These are phyloP conservation scores for Phytophthora foliorum DNA, from an alignment of 352 stramenopile species.

Conservation along the genomic window DNA sequence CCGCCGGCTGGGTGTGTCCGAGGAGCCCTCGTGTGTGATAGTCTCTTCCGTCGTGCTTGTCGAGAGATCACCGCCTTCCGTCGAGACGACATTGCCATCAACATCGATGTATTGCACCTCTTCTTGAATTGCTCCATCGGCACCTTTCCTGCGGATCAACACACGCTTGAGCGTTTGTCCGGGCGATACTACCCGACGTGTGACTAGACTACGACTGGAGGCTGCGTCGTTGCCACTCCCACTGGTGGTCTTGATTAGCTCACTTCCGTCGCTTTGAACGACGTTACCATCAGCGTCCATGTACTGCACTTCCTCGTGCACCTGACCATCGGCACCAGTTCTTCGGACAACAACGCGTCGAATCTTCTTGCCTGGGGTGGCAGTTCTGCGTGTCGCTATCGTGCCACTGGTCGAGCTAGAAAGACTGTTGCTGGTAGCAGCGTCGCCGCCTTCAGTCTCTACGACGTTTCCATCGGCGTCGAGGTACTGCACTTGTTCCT, in stretches of 20 bases:
- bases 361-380: slow-evolving; percentile 32
- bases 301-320: slow-evolving; percentile 36
- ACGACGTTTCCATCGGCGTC: slow-evolving; percentile 35
- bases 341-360: slow-evolving; percentile 29
- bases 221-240: slow-evolving; percentile 3
- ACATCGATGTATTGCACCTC: slow-evolving; percentile 22
- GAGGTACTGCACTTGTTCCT: slow-evolving; percentile 38
- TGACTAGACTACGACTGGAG: slow-evolving; percentile 13
- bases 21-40: slow-evolving; percentile 13
- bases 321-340: slow-evolving; percentile 29
- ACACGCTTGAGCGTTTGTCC: slow-evolving; percentile 25
- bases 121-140: slow-evolving; percentile 13
- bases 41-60: slow-evolving; percentile 11
- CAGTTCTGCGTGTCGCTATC: slow-evolving; percentile 12
- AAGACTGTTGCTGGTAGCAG: neutral
- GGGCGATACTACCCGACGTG: slow-evolving; percentile 10
- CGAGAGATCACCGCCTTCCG: slow-evolving; percentile 5
- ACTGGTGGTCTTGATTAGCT: slow-evolving; percentile 6
- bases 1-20: slow-evolving; percentile 1
- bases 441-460: slow-evolving; percentile 24
- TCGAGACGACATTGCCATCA: slow-evolving; percentile 21
- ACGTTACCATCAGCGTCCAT: slow-evolving; percentile 35
- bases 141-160: slow-evolving; percentile 14
- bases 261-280: slow-evolving; percentile 22
- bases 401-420: slow-evolving; percentile 13